Evolutionary conservation across 495 filamentous ascomycete genomes (phyloP), one percentile per base, ranked within the genome.

Genomic region (Hypoxylon fuscum): DNA sequence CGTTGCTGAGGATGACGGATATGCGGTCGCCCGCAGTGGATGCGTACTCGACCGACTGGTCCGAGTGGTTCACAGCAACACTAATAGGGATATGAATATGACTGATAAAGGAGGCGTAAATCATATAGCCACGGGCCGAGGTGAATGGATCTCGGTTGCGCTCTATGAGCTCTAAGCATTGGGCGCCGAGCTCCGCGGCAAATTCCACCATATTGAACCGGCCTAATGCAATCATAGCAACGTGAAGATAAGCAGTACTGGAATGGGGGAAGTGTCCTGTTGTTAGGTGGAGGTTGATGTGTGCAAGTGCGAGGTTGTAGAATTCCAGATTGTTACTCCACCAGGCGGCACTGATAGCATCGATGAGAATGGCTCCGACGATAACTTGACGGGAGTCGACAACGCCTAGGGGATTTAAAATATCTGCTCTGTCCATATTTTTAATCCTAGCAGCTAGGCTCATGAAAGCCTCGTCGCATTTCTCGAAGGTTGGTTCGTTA

Each of bases 241-340:
- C 73, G 67, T 95, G 85, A 2, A 90, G 79, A 61, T 90, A 93
- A 1, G 84, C 91, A 62, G 93, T 82, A 22, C 90, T 87, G 12
- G 88, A 85, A 68, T 96, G 89, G 0, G 88, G 85, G 66, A 90
- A 92, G 1, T 83, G 79, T 0, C 88, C 89, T 34, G 82, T 79
- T 8, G 70, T 74, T 12, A 96, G 77, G 62, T 90, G 87, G 17
- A 87, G 81, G 40, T 88, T 81, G 64, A 94, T 76, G 78, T 92
- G 87, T 46, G 87, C 80, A 9, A 94, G 81, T 3, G 87, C 77
- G 55, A 90, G 85, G 49, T 90, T 85, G 69, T 93, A 96, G 72
- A 93, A 96, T 20, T 85, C 82, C 18, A 91, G 66, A 14, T 79
- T 75, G 69, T 95, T 86, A 63, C 84, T 87, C 92, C 92, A 97